Conservation (phyloP, 176 grass and related monocot genomes). For the Calamus simplicifolius region DNA sequence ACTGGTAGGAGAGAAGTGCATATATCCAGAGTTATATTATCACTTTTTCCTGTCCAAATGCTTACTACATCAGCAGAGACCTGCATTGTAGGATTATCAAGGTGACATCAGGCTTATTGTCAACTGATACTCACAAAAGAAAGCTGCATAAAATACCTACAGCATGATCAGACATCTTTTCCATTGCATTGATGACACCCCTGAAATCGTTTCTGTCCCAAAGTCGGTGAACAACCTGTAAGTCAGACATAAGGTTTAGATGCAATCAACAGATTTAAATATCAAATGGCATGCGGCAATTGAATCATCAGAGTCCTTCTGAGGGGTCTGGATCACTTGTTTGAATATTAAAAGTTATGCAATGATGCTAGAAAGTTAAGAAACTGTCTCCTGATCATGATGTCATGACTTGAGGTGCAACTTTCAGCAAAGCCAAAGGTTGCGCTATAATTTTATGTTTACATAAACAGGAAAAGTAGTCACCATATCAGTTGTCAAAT, state of each 20-base stretch:
- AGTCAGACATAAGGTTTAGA: slow-evolving; percentile 14
- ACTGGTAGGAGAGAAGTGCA: slow-evolving; percentile 70
- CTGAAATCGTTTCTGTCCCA: slow-evolving; percentile 83
- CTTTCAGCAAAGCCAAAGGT: too few species aligned
- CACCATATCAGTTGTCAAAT: too few species aligned
- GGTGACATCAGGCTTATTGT: slow-evolving; percentile 10
- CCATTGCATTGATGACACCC: slow-evolving; percentile 67
- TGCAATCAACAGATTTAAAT: background rate
- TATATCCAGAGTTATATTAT: slow-evolving; percentile 79
- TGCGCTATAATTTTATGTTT: too few species aligned
- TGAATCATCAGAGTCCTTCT: too few species aligned
- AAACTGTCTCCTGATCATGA: too few species aligned
- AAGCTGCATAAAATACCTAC: slow-evolving; percentile 34
- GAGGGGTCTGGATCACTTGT: too few species aligned
- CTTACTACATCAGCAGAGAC: slow-evolving; percentile 80
- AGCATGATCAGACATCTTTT: slow-evolving; percentile 91
- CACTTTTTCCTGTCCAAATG: slow-evolving; percentile 68
- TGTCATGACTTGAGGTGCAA: too few species aligned
- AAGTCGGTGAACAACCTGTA: slow-evolving; percentile 82
- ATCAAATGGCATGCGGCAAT: too few species aligned
- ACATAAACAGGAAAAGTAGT: too few species aligned
- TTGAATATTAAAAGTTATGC: too few species aligned
- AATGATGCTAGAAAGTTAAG: too few species aligned
- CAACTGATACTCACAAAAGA: slow-evolving; percentile 9
- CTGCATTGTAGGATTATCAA: slow-evolving; percentile 29